Evolutionary conservation across 148 eudicot genomes (phyloP).

Genomic region (Camellia lanceoleosa): DNA sequence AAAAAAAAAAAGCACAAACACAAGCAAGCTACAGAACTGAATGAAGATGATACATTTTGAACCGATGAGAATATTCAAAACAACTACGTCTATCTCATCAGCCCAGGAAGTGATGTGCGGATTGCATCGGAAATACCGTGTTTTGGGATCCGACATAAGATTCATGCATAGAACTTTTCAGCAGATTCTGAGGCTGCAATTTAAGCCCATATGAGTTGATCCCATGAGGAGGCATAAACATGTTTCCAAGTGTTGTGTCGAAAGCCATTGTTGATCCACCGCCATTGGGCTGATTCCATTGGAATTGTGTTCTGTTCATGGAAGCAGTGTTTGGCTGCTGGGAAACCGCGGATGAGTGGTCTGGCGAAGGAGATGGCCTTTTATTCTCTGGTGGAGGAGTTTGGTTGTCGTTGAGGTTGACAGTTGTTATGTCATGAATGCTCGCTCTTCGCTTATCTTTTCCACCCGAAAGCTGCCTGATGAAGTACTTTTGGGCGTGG

Average conservation of each 20-base stretch:
- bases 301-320: conserved; percentile 36
- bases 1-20: conserved; percentile 14
- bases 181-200: conserved; percentile 45
- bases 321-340: conserved; percentile 30
- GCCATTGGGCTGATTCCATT: conserved; percentile 55
- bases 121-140: conserved; percentile 61
- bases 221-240: conserved; percentile 45
- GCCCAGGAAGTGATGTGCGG: conserved; percentile 52
- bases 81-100: conserved; percentile 35
- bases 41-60: background rate
- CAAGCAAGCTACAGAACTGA: conserved; percentile 12
- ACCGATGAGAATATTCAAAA: background rate
- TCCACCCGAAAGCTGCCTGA: conserved; percentile 86
- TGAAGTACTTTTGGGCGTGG: conserved; percentile 97
- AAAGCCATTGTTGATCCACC: conserved; percentile 38
- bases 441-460: conserved; percentile 96
- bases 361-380: conserved; percentile 41
- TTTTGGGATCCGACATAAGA: conserved; percentile 37
- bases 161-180: conserved; percentile 33
- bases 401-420: conserved; percentile 61
- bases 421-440: conserved; percentile 92
- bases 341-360: conserved; percentile 24
- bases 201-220: conserved; percentile 42
- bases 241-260: conserved; percentile 35
- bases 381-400: conserved; percentile 51